Evolutionary conservation across 2,329 filamentous ascomycete species (phyloP).

Genomic region (Allantophomopsis lycopodina): DNA sequence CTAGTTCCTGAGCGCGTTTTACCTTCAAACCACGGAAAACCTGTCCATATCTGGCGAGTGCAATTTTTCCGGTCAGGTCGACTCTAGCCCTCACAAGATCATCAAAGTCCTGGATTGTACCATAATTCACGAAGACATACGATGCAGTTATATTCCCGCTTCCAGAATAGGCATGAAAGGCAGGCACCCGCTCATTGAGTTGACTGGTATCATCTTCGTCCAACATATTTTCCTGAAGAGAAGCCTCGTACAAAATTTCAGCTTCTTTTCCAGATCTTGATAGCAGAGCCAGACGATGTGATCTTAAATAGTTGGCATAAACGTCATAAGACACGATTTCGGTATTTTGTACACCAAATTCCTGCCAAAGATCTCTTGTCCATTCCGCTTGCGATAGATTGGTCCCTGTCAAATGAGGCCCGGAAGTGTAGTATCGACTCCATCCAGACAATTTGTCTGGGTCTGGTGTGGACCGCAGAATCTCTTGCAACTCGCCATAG

Average conservation of each 20-base stretch:
- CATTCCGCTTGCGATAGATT: no score
- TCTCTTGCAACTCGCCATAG: no score
- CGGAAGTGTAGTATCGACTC: no score
- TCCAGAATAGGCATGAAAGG: constrained; percentile 86
- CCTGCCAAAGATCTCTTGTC: no score
- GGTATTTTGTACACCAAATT: no score
- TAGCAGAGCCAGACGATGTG: constrained; percentile 35
- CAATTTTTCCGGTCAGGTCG: constrained; percentile 67
- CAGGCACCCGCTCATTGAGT: constrained; percentile 59
- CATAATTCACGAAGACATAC: constrained; percentile 79
- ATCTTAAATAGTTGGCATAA: constrained; percentile 46
- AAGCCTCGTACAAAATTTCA: constrained; percentile 54
- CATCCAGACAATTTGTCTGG: no score
- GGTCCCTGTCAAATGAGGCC: no score
- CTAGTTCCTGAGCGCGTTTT: constrained; percentile 75
- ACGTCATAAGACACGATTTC: constrained; percentile 31
- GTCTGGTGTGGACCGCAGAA: no score
- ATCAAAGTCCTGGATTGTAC: constrained; percentile 68
- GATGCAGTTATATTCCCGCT: constrained; percentile 75
- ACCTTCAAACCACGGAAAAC: constrained; percentile 82
- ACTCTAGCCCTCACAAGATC: constrained; percentile 62
- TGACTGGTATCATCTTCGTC: constrained; percentile 66
- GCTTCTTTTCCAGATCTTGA: constrained; percentile 19
- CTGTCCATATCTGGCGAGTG: constrained; percentile 66
- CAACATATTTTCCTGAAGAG: constrained; percentile 66